Evolutionary conservation across 371 early-diverging fungal genomes (phyloP).

Genomic region (Apophysomyces ossiformis): DNA sequence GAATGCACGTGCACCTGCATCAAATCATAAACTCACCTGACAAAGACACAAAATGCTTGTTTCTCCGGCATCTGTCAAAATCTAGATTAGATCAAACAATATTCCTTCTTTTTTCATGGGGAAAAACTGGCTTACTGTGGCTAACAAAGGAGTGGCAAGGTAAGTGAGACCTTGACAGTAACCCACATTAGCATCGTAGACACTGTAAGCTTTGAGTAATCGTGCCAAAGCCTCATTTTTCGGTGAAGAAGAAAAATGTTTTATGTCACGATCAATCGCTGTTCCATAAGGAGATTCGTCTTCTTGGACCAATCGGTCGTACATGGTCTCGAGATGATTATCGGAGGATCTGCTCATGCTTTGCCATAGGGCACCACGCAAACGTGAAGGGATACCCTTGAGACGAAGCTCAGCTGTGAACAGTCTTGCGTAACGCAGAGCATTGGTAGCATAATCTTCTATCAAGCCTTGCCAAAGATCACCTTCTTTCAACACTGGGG

Average conservation of each 20-base stretch:
- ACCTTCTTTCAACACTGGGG: constrained; percentile 6
- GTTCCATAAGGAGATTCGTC: constrained; percentile 64
- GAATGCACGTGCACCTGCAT: background rate
- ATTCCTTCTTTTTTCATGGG: background rate
- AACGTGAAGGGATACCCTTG: constrained; percentile 60
- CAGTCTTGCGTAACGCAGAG: background rate
- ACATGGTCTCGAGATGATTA: constrained; percentile 70
- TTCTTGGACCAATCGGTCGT: constrained; percentile 72
- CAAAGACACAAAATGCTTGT: constrained; percentile 88
- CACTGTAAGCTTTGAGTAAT: constrained; percentile 86
- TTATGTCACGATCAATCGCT: constrained; percentile 82
- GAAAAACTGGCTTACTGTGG: constrained; percentile 60
- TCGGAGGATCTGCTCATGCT: constrained; percentile 76
- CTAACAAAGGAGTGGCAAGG: constrained; percentile 81
- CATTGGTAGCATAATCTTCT: constrained; percentile 9
- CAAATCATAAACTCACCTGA: constrained; percentile 31
- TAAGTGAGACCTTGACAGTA: constrained; percentile 93
- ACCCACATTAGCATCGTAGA: constrained; percentile 90
- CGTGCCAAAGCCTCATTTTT: constrained; percentile 71
- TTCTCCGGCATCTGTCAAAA: constrained; percentile 81
- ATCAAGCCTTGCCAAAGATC: constrained; percentile 6
- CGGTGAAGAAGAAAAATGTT: constrained; percentile 42
- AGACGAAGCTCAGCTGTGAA: background rate
- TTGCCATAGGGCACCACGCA: constrained; percentile 89
- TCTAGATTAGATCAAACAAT: background rate